Conservation (phyloP, 2,329 filamentous ascomycete species). For the Claviceps fusiformis region DNA sequence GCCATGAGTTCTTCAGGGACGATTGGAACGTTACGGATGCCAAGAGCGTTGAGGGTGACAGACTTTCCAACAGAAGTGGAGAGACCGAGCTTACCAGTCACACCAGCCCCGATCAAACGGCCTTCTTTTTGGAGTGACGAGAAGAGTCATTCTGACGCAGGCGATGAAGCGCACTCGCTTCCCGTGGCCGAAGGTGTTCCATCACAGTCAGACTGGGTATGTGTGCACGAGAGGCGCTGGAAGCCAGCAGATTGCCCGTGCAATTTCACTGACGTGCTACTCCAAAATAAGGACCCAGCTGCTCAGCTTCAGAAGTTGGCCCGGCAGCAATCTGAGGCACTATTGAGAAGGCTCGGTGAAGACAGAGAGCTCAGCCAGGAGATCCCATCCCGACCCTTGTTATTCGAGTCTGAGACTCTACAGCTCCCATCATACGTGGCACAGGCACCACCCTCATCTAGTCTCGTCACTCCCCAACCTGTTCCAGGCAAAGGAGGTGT, state of each 20-base stretch:
- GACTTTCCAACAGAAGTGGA: conserved; percentile 78
- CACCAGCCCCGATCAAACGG: conserved; percentile 65
- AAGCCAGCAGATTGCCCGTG: conserved; percentile 38
- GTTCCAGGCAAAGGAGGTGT: neutral
- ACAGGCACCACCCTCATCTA: conserved; percentile 10
- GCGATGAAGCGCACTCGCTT: conserved; percentile 40
- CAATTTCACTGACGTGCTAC: conserved; percentile 39
- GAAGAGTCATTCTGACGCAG: conserved; percentile 30
- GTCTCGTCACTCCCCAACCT: conserved; percentile 6
- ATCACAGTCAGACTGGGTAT: conserved; percentile 86
- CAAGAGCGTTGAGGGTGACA: conserved; percentile 52
- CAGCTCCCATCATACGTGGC: conserved; percentile 15
- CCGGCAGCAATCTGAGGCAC: conserved; percentile 48
- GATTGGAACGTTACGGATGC: conserved; percentile 8
- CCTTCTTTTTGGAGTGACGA: conserved; percentile 48
- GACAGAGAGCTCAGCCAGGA: conserved; percentile 21
- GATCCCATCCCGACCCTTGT: conserved; percentile 35
- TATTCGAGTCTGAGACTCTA: conserved; percentile 37
- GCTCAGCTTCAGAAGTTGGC: conserved; percentile 58
- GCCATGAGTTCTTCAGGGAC: neutral
- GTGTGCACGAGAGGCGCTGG: conserved; percentile 46
- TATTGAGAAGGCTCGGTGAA: conserved; percentile 39
- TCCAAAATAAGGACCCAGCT: conserved; percentile 49
- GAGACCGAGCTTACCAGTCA: conserved; percentile 78
- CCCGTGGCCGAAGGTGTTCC: conserved; percentile 74